phyloP scores from a whole-genome alignment of 2,329 filamentous ascomycete genomes.

The Paracorniculantispora psalliotae region DNA sequence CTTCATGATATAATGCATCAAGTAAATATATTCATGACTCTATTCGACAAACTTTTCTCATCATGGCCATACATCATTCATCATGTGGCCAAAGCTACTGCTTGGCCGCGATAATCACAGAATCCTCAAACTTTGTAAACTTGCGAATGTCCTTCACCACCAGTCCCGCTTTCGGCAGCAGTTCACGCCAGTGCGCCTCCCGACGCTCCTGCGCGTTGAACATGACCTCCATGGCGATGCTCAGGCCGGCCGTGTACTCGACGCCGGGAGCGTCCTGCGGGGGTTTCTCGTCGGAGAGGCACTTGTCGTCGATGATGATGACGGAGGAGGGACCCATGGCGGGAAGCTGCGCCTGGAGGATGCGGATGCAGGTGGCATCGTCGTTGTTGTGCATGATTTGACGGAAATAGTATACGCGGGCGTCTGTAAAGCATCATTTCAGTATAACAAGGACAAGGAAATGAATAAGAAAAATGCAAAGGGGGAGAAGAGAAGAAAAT shows the following conservation, averaged over 20 bases:
- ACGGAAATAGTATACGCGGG: conserved; percentile 24
- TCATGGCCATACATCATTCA: no score
- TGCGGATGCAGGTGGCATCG: conserved; percentile 21
- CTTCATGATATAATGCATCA: no score
- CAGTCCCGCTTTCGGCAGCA: conserved; percentile 19
- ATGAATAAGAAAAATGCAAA: not conserved
- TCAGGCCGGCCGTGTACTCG: conserved; percentile 20
- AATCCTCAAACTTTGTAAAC: conserved; percentile 21
- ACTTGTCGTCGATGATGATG: conserved; percentile 23
- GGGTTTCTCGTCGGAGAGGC: conserved; percentile 17
- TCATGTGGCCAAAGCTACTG: no score
- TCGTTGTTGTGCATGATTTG: conserved; percentile 25
- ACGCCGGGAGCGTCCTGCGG: conserved; percentile 15
- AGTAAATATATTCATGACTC: not conserved
- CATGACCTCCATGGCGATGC: conserved; percentile 22
- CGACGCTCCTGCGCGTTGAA: conserved; percentile 23
- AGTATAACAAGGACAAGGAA: not conserved
- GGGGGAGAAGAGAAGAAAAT: not conserved
- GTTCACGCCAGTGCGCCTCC: conserved; percentile 20
- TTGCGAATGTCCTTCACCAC: conserved; percentile 19
- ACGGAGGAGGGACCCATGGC: conserved; percentile 20
- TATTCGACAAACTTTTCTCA: no score
- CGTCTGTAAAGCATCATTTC: conserved; percentile 12
- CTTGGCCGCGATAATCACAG: conserved; percentile 19
- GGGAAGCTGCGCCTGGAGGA: conserved; percentile 16